A percentile compares a stretch with the other conserved stretches of the same genome.
Conservation (phyloP, 495 filamentous ascomycete species). For the Talaromyces trachyspermus region DNA sequence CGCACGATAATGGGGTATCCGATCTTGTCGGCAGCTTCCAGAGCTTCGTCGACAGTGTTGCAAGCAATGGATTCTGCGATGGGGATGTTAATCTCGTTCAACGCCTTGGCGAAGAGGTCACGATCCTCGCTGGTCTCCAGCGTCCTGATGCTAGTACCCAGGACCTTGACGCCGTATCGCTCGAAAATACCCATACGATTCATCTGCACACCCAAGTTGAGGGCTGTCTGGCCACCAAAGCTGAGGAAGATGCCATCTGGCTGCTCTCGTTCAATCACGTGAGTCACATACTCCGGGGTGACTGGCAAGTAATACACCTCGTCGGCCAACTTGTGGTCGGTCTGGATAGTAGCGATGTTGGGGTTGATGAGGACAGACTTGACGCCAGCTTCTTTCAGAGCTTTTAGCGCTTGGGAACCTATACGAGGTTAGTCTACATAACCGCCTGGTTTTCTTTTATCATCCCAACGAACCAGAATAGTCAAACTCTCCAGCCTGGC, state of each 20-base stretch:
- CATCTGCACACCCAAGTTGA: slow-evolving; percentile 97
- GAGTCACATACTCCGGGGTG: slow-evolving; percentile 92
- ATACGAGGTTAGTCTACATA: not conserved
- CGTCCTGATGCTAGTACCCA: slow-evolving; percentile 91
- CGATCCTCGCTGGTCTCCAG: slow-evolving; percentile 92
- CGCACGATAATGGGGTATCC: slow-evolving; percentile 98
- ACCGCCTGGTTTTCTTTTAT: too few relatives aligned
- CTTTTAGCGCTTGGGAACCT: slow-evolving; percentile 97
- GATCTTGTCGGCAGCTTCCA: slow-evolving; percentile 74
- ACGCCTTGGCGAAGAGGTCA: slow-evolving; percentile 87
- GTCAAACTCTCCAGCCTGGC: slow-evolving; percentile 95
- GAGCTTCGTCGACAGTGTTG: slow-evolving; percentile 79
- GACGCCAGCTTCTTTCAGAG: slow-evolving; percentile 91
- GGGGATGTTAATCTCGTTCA: slow-evolving; percentile 91
- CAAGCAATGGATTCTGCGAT: slow-evolving; percentile 95
- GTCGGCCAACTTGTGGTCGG: slow-evolving; percentile 92
- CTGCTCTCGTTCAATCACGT: slow-evolving; percentile 86
- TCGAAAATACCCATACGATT: slow-evolving; percentile 93
- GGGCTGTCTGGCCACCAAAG: slow-evolving; percentile 91
- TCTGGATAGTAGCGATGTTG: slow-evolving; percentile 98
- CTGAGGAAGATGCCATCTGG: slow-evolving; percentile 95
- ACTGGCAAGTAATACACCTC: slow-evolving; percentile 98
- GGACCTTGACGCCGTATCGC: slow-evolving; percentile 85
- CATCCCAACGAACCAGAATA: slow-evolving; percentile 78
- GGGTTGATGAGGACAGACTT: slow-evolving; percentile 95